Conservation (phyloP, 1,284 basidiomycete species). For the Rhodofomes roseus region DNA sequence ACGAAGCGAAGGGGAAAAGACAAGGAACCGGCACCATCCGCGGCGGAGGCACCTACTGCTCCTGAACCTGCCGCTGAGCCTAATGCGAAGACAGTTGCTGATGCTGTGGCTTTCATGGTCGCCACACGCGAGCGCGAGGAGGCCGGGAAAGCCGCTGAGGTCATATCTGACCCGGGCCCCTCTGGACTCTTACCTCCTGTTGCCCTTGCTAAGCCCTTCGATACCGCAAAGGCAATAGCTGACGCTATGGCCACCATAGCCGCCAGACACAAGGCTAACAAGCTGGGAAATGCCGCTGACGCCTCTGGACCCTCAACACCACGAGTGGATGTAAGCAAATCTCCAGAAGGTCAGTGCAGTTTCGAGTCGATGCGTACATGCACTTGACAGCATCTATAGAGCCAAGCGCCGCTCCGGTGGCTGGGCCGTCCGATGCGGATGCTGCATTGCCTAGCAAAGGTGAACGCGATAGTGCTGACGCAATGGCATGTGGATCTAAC, state of each 20-base stretch:
- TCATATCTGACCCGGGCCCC: too few relatives aligned
- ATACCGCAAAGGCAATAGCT: neutral
- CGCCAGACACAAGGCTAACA: neutral
- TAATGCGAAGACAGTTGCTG: too few relatives aligned
- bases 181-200: too few relatives aligned
- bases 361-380: too few relatives aligned
- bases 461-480: neutral
- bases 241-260: neutral
- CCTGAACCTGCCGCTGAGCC: neutral
- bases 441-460: neutral
- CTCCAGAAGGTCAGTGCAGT: neutral
- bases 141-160: too few relatives aligned
- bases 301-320: neutral
- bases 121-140: too few relatives aligned
- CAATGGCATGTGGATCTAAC: neutral
- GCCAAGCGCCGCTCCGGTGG: neutral
- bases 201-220: neutral
- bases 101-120: too few relatives aligned
- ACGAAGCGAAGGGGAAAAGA: conserved; percentile 14
- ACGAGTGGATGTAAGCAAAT: neutral
- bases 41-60: too few relatives aligned
- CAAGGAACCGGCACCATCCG: neutral
- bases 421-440: neutral
- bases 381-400: neutral
- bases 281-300: too few relatives aligned